Evolutionary conservation across 108 stramenopile genomes (phyloP).

Genomic region (Nitzschia putrida): DNA sequence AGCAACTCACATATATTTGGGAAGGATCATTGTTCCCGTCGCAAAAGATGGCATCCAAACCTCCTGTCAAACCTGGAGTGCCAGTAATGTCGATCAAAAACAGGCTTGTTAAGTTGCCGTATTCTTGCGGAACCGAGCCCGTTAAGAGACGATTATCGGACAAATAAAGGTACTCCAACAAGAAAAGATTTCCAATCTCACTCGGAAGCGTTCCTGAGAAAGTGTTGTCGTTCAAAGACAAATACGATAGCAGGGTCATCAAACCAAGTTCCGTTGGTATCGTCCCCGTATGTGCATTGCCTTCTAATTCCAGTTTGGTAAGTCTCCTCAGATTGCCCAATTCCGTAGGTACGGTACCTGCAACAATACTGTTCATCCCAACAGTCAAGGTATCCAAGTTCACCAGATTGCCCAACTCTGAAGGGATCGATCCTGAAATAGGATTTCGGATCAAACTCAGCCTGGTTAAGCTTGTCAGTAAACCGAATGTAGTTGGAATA

Average conservation of each 20-base stretch:
- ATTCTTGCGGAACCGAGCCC: slow-evolving; percentile 29
- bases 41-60: slow-evolving; percentile 5
- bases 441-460: no score
- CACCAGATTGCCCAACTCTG: slow-evolving; percentile 42
- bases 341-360: no score
- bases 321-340: no score
- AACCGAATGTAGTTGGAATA: slow-evolving; percentile 37
- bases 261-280: slow-evolving; percentile 45
- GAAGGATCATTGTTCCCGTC: neutral
- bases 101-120: slow-evolving; percentile 26
- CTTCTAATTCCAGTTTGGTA: no score
- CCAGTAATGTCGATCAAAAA: neutral
- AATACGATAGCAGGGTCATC: no score
- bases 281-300: no score
- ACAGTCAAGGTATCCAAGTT: no score
- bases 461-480: no score
- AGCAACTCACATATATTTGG: no score
- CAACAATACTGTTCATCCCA: no score
- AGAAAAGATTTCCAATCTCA: slow-evolving; percentile 4
- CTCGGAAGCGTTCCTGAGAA: slow-evolving; percentile 13
- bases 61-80: neutral
- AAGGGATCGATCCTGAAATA: no score
- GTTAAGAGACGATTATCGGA: slow-evolving; percentile 21
- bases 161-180: slow-evolving; percentile 37
- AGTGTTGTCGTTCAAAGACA: no score